Evolutionary conservation across 257 asterid species (phyloP).

Genomic region (Cinchona pubescens): DNA sequence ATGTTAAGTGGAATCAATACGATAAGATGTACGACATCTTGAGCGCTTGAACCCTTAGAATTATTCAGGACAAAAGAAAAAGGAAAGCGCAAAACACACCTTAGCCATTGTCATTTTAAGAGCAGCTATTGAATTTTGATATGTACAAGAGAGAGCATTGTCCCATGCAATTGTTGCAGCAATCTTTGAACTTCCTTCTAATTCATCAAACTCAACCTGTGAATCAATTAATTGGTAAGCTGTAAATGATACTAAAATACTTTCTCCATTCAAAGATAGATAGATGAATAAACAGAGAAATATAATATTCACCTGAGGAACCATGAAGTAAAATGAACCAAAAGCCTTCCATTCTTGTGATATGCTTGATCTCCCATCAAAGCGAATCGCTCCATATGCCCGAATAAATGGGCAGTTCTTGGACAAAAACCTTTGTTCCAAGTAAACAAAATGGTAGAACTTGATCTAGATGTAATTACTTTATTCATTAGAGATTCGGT

Average conservation of each 20-base stretch:
- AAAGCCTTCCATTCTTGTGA: constrained; percentile 82
- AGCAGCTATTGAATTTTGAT: constrained; percentile 59
- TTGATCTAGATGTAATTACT: no score
- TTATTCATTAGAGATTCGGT: not conserved
- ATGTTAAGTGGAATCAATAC: not conserved
- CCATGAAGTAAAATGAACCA: constrained; percentile 89
- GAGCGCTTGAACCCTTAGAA: not conserved
- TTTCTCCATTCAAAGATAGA: not conserved
- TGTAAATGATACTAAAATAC: not conserved
- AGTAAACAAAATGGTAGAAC: constrained; percentile 17
- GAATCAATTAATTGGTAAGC: constrained; percentile 11
- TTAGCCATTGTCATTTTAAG: constrained; percentile 67
- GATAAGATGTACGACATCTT: not conserved
- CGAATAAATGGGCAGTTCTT: constrained; percentile 82
- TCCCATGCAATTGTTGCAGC: constrained; percentile 98
- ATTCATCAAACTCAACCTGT: constrained; percentile 90
- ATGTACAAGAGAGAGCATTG: constrained; percentile 59
- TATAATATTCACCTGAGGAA: constrained; percentile 75
- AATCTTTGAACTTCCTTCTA: constrained; percentile 80
- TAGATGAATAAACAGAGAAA: not conserved
- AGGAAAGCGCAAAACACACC: constrained; percentile 30
- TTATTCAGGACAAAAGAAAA: constrained; percentile 6
- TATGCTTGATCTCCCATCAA: constrained; percentile 57
- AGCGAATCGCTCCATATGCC: constrained; percentile 93
- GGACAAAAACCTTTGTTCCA: constrained; percentile 62